These are phyloP conservation scores for Neoboletus magnificus DNA, from an alignment of 768 basidiomycete genomes.

Conservation along the genomic window DNA sequence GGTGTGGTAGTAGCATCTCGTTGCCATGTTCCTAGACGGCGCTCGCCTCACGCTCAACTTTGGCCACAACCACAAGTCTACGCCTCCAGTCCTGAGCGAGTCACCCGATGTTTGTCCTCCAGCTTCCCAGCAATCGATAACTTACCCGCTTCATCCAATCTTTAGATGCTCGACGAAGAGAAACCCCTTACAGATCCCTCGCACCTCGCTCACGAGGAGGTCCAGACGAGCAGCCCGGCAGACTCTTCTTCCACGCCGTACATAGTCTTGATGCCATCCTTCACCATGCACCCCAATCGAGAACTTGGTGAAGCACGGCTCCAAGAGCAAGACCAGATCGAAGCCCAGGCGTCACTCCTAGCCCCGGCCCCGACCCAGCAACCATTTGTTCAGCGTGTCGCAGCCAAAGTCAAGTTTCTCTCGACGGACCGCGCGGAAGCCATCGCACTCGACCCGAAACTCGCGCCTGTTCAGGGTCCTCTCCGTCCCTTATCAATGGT, in stretches of 20 bases:
- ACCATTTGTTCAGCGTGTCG: conserved; percentile 10
- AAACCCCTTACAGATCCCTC: conserved; percentile 15
- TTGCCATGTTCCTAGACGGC: conserved; percentile 13
- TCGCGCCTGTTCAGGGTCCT: conserved; percentile 31
- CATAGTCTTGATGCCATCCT: conserved; percentile 10
- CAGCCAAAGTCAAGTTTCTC: conserved; percentile 17
- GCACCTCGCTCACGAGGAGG: conserved; percentile 1
- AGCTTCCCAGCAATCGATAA: neutral
- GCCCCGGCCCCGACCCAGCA: neutral
- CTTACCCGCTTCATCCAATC: neutral
- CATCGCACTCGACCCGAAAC: conserved; percentile 31
- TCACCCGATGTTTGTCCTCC: conserved; percentile 14
- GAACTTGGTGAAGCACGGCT: neutral
- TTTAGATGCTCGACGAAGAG: conserved; percentile 16
- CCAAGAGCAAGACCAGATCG: neutral
- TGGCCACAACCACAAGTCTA: conserved; percentile 2
- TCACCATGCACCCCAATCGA: conserved; percentile 8
- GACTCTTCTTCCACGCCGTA: conserved; percentile 16
- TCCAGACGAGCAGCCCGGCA: conserved; percentile 5
- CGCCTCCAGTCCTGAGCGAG: neutral
- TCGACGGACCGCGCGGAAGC: conserved; percentile 26
- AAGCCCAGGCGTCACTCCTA: neutral
- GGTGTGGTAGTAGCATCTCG: neutral
- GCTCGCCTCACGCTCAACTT: conserved; percentile 25
- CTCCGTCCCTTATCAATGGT: conserved; percentile 30